These are phyloP conservation scores for Erysimum cheiranthoides DNA, from an alignment of 345 rosid species.

Conservation along the genomic window DNA sequence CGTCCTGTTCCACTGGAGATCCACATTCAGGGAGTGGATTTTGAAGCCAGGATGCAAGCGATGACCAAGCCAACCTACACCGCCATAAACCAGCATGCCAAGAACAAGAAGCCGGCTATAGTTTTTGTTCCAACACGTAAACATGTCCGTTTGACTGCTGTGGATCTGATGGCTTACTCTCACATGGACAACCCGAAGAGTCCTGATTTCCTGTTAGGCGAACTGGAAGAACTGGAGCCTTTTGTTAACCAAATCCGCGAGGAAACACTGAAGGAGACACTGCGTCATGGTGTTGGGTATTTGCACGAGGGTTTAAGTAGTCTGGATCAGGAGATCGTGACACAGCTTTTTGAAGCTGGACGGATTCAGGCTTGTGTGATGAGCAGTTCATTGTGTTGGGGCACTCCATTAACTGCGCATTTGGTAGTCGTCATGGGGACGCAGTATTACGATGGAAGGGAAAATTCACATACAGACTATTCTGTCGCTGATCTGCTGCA, in stretches of 20 bases:
- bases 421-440: slow-evolving; percentile 97
- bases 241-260: slow-evolving; percentile 64
- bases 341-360: slow-evolving; percentile 77
- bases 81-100: slow-evolving; percentile 81
- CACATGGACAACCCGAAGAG: slow-evolving; percentile 60
- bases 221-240: slow-evolving; percentile 64
- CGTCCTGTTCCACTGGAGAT: slow-evolving; percentile 96
- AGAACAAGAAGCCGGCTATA: slow-evolving; percentile 78
- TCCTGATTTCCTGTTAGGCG: slow-evolving; percentile 62
- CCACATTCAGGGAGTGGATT: slow-evolving; percentile 92
- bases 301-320: slow-evolving; percentile 89
- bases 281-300: slow-evolving; percentile 79
- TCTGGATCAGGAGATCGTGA: slow-evolving; percentile 84
- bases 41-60: slow-evolving; percentile 96
- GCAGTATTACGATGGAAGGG: slow-evolving; percentile 88
- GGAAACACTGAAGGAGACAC: slow-evolving; percentile 69
- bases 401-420: slow-evolving; percentile 77
- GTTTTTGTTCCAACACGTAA: slow-evolving; percentile 93
- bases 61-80: slow-evolving; percentile 94
- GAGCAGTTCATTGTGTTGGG: slow-evolving; percentile 96
- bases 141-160: slow-evolving; percentile 85
- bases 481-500: slow-evolving; percentile 86
- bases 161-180: slow-evolving; percentile 89
- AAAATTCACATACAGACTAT: slow-evolving; percentile 85
- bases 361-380: slow-evolving; percentile 94